These are phyloP conservation scores for Ciborinia camelliae DNA, from an alignment of 2,329 filamentous ascomycete species.

Conservation along the genomic window DNA sequence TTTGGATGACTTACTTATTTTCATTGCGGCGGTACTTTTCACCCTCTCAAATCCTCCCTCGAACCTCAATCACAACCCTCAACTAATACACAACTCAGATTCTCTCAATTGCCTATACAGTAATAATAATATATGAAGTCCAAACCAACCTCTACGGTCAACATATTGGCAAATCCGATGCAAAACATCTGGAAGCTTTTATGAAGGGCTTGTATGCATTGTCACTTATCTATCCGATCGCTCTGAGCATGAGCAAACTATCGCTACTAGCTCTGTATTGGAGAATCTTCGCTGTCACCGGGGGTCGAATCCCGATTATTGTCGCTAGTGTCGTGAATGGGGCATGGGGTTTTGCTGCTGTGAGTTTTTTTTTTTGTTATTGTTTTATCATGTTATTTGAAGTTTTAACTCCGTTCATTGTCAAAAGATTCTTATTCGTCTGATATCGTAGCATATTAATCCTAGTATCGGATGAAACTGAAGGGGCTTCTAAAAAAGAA, in stretches of 20 bases:
- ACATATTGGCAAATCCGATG: slow-evolving; percentile 8
- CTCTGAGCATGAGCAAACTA: slow-evolving; percentile 7
- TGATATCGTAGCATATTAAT: background rate
- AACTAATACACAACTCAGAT: background rate
- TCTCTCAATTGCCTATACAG: slow-evolving; percentile 3
- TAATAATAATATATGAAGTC: background rate
- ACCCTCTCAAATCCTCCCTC: background rate
- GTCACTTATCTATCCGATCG: background rate
- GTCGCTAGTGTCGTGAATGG: background rate
- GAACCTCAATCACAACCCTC: background rate
- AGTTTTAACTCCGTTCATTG: background rate
- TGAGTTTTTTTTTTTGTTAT: background rate
- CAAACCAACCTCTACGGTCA: slow-evolving; percentile 8
- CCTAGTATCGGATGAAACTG: background rate
- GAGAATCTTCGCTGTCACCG: slow-evolving; percentile 1
- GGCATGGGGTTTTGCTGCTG: slow-evolving; percentile 9
- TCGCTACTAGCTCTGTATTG: slow-evolving; percentile 12
- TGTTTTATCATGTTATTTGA: background rate
- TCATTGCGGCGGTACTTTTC: slow-evolving; percentile 6
- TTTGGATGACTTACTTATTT: slow-evolving; percentile 2
- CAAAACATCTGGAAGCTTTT: background rate
- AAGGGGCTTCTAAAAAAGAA: background rate
- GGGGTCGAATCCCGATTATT: background rate
- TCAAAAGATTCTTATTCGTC: background rate
- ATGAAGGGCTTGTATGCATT: slow-evolving; percentile 7